Conservation (phyloP, 768 basidiomycete species). For the Pleurotus citrinopileatus region DNA sequence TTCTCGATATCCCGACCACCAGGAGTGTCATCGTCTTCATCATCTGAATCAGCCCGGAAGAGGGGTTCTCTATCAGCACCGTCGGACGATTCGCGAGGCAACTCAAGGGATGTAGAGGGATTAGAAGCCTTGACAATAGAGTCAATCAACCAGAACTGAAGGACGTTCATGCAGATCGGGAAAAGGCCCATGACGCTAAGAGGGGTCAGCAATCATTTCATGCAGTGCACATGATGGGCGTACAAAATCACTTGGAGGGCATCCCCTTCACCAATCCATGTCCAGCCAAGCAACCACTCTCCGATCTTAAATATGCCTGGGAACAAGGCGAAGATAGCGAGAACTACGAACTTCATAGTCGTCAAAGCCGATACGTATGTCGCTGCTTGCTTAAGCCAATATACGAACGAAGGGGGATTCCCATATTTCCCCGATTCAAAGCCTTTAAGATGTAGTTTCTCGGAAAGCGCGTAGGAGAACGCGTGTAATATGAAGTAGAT, state of each 20-base stretch:
- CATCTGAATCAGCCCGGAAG: conserved; percentile 48
- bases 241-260: conserved; percentile 79
- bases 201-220: conserved; percentile 8
- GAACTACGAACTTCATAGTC: conserved; percentile 90
- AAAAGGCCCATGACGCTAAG: conserved; percentile 86
- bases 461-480: conserved; percentile 61
- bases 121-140: conserved; percentile 76
- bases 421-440: conserved; percentile 90
- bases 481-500: conserved; percentile 72
- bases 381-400: conserved; percentile 75
- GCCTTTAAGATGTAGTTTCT: conserved; percentile 65
- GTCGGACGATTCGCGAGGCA: conserved; percentile 34
- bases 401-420: conserved; percentile 67
- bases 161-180: conserved; percentile 82
- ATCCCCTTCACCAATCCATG: conserved; percentile 57
- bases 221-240: conserved; percentile 27
- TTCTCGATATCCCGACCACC: conserved; percentile 44
- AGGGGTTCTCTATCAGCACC: conserved; percentile 58
- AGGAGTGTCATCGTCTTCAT: conserved; percentile 43
- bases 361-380: conserved; percentile 81
- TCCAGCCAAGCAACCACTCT: conserved; percentile 87
- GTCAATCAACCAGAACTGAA: conserved; percentile 96
- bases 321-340: conserved; percentile 67
- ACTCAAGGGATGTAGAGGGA: conserved; percentile 33
- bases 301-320: conserved; percentile 72